These are phyloP conservation scores for Tulasnella sp. DNA, from an alignment of 768 basidiomycete species.

Conservation along the genomic window DNA sequence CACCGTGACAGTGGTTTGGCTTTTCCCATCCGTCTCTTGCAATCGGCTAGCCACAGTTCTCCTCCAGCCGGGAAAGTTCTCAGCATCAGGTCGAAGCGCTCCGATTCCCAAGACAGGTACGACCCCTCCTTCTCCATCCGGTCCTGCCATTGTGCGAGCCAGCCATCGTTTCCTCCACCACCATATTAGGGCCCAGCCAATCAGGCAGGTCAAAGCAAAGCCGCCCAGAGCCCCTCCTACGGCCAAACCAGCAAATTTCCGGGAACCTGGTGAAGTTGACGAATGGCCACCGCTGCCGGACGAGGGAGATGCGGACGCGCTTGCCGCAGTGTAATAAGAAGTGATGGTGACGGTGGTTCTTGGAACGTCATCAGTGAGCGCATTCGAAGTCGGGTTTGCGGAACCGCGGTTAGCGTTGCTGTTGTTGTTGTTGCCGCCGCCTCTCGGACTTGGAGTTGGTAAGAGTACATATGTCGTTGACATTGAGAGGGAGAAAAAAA, in stretches of 20 bases:
- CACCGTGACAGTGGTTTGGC: not conserved
- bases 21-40: not conserved
- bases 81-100: not conserved
- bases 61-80: slow-evolving; percentile 14
- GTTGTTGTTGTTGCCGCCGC: not conserved
- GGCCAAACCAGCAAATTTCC: not conserved
- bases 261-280: not conserved
- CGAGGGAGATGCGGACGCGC: not conserved
- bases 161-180: slow-evolving; percentile 1
- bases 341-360: slow-evolving; percentile 11
- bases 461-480: not conserved
- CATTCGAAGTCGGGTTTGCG: not conserved
- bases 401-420: not conserved
- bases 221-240: slow-evolving; percentile 8
- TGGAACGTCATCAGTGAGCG: not conserved
- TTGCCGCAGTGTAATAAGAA: not conserved
- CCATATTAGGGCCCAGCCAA: slow-evolving; percentile 5
- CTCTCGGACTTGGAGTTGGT: not conserved
- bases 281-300: not conserved
- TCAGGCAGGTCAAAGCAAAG: slow-evolving; percentile 7
- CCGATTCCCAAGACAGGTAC: not conserved
- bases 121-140: not conserved
- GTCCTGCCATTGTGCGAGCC: not conserved
- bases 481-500: not conserved
- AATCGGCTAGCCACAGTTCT: not conserved